These are phyloP conservation scores for Claviceps sorghi DNA, from an alignment of 2,329 filamentous ascomycete species.

Conservation along the genomic window DNA sequence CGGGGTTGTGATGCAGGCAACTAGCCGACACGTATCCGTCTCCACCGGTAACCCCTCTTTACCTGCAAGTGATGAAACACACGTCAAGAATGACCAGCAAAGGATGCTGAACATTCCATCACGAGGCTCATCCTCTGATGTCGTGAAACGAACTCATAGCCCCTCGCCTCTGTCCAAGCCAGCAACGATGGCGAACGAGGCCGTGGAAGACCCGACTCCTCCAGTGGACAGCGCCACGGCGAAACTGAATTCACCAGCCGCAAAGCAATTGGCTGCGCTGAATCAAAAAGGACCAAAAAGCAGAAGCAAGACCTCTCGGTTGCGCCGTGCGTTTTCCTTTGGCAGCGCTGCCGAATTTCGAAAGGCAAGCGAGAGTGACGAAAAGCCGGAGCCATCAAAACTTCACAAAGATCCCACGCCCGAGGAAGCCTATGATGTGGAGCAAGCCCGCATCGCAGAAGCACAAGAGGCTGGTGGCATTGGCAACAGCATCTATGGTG, in stretches of 20 bases:
- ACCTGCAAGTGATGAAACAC: slow-evolving; percentile 30
- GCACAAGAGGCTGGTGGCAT: slow-evolving; percentile 87
- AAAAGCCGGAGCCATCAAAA: slow-evolving; percentile 30
- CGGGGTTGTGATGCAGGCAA: slow-evolving; percentile 33
- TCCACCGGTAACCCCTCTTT: slow-evolving; percentile 40
- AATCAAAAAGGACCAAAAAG: slow-evolving; percentile 65
- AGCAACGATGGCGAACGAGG: slow-evolving; percentile 44
- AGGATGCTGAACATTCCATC: slow-evolving; percentile 44
- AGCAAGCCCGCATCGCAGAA: slow-evolving; percentile 81
- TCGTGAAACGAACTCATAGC: slow-evolving; percentile 47
- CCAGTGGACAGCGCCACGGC: slow-evolving; percentile 18
- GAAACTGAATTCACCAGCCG: slow-evolving; percentile 51
- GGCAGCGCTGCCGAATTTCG: slow-evolving; percentile 85
- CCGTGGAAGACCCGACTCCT: slow-evolving; percentile 28
- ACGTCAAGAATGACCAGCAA: slow-evolving; percentile 36
- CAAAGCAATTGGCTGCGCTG: slow-evolving; percentile 73
- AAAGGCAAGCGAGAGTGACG: slow-evolving; percentile 42
- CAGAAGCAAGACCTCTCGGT: slow-evolving; percentile 72
- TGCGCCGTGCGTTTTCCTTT: slow-evolving; percentile 90
- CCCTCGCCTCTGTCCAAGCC: slow-evolving; percentile 65
- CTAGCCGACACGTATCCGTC: slow-evolving; percentile 42
- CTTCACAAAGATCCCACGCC: slow-evolving; percentile 50
- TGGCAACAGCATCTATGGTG: slow-evolving; percentile 85
- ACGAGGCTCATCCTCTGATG: slow-evolving; percentile 50
- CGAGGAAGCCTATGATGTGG: slow-evolving; percentile 61